These are phyloP conservation scores for Centaurea solstitialis DNA, from an alignment of 129 eudicot genomes.

Conservation along the genomic window DNA sequence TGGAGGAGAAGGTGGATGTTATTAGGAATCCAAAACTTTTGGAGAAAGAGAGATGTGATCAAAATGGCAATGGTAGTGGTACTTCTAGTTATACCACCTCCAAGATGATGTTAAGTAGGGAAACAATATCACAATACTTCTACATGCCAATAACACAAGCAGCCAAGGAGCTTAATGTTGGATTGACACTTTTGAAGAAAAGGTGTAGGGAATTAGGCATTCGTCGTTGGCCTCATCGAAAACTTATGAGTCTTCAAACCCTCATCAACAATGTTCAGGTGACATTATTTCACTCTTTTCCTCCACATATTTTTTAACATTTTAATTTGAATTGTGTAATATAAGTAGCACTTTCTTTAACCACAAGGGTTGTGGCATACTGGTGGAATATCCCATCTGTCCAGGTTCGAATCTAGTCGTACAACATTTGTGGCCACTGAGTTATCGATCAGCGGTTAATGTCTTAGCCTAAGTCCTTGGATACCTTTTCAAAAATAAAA, in stretches of 20 bases:
- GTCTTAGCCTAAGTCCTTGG: no score
- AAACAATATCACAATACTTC: slow-evolving; percentile 60
- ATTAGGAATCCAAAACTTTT: neutral
- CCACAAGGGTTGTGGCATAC: no score
- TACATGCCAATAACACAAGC: slow-evolving; percentile 91
- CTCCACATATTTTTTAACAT: no score
- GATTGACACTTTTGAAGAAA: slow-evolving; percentile 77
- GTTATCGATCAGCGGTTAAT: no score
- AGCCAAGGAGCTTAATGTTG: slow-evolving; percentile 82
- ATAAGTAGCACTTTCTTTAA: no score
- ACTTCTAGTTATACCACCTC: slow-evolving; percentile 9
- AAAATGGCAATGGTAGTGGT: slow-evolving; percentile 1
- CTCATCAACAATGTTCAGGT: slow-evolving; percentile 90
- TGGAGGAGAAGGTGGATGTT: neutral
- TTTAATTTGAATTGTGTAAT: neutral
- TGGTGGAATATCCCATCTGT: no score
- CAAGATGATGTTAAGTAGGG: slow-evolving; percentile 44
- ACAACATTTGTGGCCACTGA: no score
- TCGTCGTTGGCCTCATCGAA: slow-evolving; percentile 89
- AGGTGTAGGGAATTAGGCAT: slow-evolving; percentile 86
- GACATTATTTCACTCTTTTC: neutral
- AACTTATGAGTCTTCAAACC: slow-evolving; percentile 79
- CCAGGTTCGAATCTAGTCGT: no score
- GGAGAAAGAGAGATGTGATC: slow-evolving; percentile 4
- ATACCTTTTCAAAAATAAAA: no score